Evolutionary conservation across 225 moss, liverwort and hornwort species (phyloP).

Genomic region (Physcomitrellopsis africana): DNA sequence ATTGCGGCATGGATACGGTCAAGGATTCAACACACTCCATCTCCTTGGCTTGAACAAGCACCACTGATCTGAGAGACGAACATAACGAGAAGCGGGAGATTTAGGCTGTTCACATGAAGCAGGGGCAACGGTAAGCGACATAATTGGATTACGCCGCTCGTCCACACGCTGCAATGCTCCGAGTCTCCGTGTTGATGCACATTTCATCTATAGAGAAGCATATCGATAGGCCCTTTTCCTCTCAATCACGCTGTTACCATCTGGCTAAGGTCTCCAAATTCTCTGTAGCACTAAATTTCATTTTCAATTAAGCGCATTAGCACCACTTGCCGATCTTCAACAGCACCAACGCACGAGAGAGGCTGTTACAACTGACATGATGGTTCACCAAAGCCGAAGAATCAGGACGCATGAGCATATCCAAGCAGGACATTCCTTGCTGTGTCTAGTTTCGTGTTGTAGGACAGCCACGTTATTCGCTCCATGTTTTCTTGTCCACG

Average conservation of each 20-base stretch:
- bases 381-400: not conserved
- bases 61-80: not conserved
- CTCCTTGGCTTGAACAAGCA: not conserved
- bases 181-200: not conserved
- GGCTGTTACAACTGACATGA: too few species aligned
- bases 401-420: constrained; percentile 31
- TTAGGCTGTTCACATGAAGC: not conserved
- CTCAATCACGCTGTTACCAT: not conserved
- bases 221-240: not conserved
- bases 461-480: constrained; percentile 32
- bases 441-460: not conserved
- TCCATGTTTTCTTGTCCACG: not conserved
- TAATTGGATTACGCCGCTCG: not conserved
- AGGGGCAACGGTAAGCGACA: not conserved
- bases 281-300: not conserved
- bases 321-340: too few species aligned
- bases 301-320: not conserved
- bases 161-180: not conserved
- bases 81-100: not conserved
- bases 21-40: constrained; percentile 19
- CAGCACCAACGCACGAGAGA: not conserved
- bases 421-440: constrained; percentile 36
- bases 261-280: not conserved
- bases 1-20: constrained; percentile 43
- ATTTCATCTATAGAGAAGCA: not conserved